These are phyloP conservation scores for Phlyctochytrium arcticum DNA, from an alignment of 192 early-diverging fungal species.

Conservation along the genomic window DNA sequence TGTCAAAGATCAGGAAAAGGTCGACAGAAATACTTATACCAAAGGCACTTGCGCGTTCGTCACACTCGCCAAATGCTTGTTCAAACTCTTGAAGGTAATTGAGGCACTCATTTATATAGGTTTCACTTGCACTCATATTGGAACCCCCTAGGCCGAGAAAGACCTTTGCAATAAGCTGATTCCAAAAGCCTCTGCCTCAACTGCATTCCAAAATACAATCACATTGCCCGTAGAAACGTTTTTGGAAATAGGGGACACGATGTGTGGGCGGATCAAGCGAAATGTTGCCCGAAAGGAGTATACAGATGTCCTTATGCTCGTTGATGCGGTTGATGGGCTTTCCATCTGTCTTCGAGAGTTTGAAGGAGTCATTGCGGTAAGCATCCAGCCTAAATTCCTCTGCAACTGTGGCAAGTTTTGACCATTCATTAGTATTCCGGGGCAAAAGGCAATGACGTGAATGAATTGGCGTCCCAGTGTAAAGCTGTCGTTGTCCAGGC, in stretches of 20 bases:
- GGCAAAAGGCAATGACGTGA: constrained; percentile 39
- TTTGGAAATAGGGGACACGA: constrained; percentile 47
- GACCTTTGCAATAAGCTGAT: constrained; percentile 57
- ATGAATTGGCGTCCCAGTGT: constrained; percentile 46
- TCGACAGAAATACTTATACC: constrained; percentile 49
- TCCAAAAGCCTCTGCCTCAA: constrained; percentile 44
- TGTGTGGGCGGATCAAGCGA: constrained; percentile 50
- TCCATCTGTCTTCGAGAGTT: constrained; percentile 31
- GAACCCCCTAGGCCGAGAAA: constrained; percentile 51
- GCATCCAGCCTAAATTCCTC: too few species aligned
- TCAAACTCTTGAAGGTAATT: constrained; percentile 61
- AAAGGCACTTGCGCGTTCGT: constrained; percentile 60
- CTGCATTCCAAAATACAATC: constrained; percentile 45
- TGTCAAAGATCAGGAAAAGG: constrained; percentile 45
- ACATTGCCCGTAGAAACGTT: constrained; percentile 44
- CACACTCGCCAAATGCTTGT: constrained; percentile 51
- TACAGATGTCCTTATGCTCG: constrained; percentile 61
- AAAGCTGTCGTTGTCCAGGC: constrained; percentile 49
- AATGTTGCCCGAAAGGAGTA: constrained; percentile 39
- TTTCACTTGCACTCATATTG: too few species aligned
- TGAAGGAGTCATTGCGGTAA: constrained; percentile 44
- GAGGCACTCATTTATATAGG: background rate
- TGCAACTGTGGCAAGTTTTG: background rate
- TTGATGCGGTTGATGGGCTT: constrained; percentile 61
- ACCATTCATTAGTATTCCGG: constrained; percentile 30